phyloP scores from a whole-genome alignment of 2,329 filamentous ascomycete genomes.

The Colletotrichum magnum region DNA sequence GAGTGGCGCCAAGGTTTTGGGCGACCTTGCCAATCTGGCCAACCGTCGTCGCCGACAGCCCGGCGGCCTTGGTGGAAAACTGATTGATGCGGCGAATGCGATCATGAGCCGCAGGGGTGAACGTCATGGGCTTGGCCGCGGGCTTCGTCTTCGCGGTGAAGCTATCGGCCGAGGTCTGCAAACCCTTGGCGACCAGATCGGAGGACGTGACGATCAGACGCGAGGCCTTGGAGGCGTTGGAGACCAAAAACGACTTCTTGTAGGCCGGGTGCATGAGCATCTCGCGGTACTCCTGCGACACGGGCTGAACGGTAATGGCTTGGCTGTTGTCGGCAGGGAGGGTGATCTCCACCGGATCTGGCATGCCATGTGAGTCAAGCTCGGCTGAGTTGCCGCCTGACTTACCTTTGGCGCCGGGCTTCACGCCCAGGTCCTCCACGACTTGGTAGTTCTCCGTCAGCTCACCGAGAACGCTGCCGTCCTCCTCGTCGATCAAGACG shows the following conservation, averaged over 20 bases:
- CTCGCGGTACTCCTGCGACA: constrained; percentile 79
- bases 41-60: constrained; percentile 87
- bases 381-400: constrained; percentile 63
- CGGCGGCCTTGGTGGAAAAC: constrained; percentile 85
- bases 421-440: constrained; percentile 81
- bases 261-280: constrained; percentile 92
- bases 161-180: constrained; percentile 82
- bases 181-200: constrained; percentile 80
- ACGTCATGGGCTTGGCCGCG: constrained; percentile 84
- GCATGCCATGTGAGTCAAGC: constrained; percentile 39
- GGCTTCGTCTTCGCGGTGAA: constrained; percentile 88
- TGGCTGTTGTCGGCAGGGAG: constrained; percentile 77
- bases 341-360: constrained; percentile 85
- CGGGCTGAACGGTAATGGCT: constrained; percentile 76
- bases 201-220: constrained; percentile 93
- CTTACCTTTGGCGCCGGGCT: constrained; percentile 96
- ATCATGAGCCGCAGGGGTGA: constrained; percentile 86
- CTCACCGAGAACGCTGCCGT: constrained; percentile 95
- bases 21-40: constrained; percentile 86
- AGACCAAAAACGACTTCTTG: constrained; percentile 86
- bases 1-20: constrained; percentile 87
- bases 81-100: constrained; percentile 90
- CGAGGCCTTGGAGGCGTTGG: constrained; percentile 88
- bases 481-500: constrained; percentile 94
- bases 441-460: constrained; percentile 86